Conservation (phyloP, 1,139 yeast genomes). For the Zygoascus meyerae region DNA sequence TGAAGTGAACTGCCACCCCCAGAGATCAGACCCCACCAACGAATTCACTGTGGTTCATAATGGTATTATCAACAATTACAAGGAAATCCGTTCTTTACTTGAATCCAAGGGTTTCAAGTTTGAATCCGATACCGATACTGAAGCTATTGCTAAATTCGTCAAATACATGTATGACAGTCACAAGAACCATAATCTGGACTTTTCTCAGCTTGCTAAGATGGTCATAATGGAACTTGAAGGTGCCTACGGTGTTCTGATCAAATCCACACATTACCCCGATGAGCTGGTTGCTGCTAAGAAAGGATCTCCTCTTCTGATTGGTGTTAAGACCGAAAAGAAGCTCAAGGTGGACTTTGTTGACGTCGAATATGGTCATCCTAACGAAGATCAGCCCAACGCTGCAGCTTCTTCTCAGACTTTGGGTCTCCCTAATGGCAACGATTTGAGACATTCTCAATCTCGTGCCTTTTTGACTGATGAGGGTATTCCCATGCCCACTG, state of each 20-base stretch:
- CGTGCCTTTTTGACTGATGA: constrained; percentile 90
- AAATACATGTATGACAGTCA: constrained; percentile 85
- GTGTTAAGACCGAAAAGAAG: constrained; percentile 92
- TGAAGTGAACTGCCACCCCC: constrained; percentile 89
- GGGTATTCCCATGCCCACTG: constrained; percentile 90
- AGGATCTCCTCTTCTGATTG: constrained; percentile 95
- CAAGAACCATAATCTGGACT: constrained; percentile 69
- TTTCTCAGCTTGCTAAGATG: constrained; percentile 87
- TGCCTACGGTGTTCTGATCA: constrained; percentile 92
- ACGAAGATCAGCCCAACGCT: constrained; percentile 17
- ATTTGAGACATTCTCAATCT: constrained; percentile 78
- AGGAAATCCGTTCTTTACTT: constrained; percentile 81
- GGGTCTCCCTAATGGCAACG: constrained; percentile 14
- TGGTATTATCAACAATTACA: constrained; percentile 95
- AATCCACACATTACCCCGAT: constrained; percentile 87
- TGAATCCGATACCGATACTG: constrained; percentile 95
- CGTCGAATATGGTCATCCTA: constrained; percentile 61
- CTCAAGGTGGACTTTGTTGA: constrained; percentile 97
- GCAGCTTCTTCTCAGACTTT: constrained; percentile 19
- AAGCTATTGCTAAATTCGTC: constrained; percentile 92
- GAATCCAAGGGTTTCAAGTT: constrained; percentile 72
- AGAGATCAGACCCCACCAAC: constrained; percentile 72
- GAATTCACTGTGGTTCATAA: constrained; percentile 94
- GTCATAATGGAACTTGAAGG: constrained; percentile 94
- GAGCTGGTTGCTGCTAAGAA: constrained; percentile 97